phyloP scores from a whole-genome alignment of 805 yeast species.

The Barnettozyma siamensis region DNA sequence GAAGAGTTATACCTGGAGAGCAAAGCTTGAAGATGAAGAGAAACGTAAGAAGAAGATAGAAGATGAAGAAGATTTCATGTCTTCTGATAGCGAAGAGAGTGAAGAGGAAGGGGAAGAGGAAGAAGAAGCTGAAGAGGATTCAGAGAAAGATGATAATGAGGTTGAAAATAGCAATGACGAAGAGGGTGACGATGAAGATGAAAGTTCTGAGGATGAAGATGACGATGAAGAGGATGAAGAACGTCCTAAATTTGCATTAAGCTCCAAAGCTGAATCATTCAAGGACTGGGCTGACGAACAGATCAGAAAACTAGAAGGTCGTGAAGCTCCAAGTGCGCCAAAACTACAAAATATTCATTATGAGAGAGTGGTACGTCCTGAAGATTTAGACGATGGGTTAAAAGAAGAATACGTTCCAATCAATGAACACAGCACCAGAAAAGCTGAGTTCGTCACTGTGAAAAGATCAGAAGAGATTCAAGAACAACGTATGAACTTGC shows the following conservation, averaged over 20 bases:
- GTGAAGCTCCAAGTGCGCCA: conserved; percentile 45
- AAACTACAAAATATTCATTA: conserved; percentile 32
- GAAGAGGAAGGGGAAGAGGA: conserved; percentile 4
- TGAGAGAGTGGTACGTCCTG: conserved; percentile 53
- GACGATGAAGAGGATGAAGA: conserved; percentile 27
- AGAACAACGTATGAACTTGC: conserved; percentile 60
- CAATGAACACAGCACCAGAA: conserved; percentile 42
- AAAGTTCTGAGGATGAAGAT: conserved; percentile 20
- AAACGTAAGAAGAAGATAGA: conserved; percentile 40
- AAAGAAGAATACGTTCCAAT: conserved; percentile 60
- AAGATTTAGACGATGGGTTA: conserved; percentile 67
- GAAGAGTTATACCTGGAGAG: conserved; percentile 73
- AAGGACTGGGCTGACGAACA: conserved; percentile 85
- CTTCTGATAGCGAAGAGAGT: conserved; percentile 27
- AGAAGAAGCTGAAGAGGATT: conserved; percentile 17
- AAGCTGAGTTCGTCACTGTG: conserved; percentile 64
- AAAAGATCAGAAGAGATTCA: conserved; percentile 64
- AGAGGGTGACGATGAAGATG: conserved; percentile 21
- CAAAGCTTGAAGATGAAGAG: conserved; percentile 42
- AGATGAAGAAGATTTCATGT: conserved; percentile 56
- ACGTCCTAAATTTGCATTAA: conserved; percentile 37
- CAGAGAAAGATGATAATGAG: background rate
- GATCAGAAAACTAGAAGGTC: conserved; percentile 57
- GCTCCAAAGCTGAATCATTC: conserved; percentile 56
- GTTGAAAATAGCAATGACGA: conserved; percentile 23